Evolutionary conservation across 2,329 filamentous ascomycete genomes (phyloP), one percentile per base, ranked within the genome.

Genomic region (Colletotrichum sp.): DNA sequence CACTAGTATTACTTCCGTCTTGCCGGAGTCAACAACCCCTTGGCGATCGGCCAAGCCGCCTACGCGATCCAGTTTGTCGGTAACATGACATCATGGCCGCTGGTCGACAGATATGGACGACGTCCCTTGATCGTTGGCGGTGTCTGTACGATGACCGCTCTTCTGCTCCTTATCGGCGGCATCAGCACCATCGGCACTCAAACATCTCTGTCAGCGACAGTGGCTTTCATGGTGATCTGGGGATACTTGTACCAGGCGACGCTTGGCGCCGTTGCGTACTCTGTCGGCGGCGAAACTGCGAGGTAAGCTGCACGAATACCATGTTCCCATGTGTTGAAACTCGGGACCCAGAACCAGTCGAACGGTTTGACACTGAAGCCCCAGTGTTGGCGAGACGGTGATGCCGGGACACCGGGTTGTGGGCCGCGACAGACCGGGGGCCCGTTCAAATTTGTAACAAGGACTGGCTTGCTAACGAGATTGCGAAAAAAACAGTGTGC

Each of bases 401-500:
- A 32, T 34, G 21, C 24, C 63, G 38, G 55, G n/a, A 63, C 10
- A 26, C 18, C 21, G 64, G 48, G 70, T 52, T 69, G 64, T 76
- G 70, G 74, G 74, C 58, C 65, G 15, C 13, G n/a, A 30, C 34
- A 70, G 64, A 93, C 89, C 70, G 24, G 92, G 91, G 0, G 89
- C 67, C 90, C 93, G 5, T 90, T 92, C 85, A 83, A 83, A 84
- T 94, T 82, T 87, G 92, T 90, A 4, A 92, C 92, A 61, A 89
- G 90, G 64, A 92, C 92, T 93, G 90, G 88, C 89, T 91, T 83
- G 92, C 93, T 79, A 93, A 93, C 71, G 91, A 89, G 78, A 92
- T 93, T 82, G 93, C 92, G 3, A 92, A 91, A 0, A 91, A 70
- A 88, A 13, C 43, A 80, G 79, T 55, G 75, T 80, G 12, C 78